A percentile compares a stretch with the other conserved stretches of the same genome.
Conservation (phyloP, 495 filamentous ascomycete species). For the Corynascus novoguineensis region DNA sequence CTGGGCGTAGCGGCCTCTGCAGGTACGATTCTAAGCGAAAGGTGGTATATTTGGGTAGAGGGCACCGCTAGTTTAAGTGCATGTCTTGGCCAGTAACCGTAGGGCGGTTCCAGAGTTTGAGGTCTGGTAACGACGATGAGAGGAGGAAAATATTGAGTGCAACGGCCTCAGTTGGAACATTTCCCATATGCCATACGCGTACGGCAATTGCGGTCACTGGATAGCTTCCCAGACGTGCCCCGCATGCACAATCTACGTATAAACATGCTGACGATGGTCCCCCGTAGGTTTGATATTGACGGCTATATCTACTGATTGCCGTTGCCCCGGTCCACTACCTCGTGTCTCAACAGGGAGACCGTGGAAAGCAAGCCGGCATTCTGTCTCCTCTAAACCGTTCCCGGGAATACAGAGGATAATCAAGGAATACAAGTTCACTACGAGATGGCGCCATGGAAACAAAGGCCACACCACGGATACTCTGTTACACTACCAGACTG, state of each 20-base stretch:
- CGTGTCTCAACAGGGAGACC: too few species aligned
- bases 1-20: background rate
- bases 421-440: too few species aligned
- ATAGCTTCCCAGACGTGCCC: conserved; percentile 7
- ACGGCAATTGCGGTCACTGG: background rate
- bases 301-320: conserved; percentile 15
- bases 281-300: conserved; percentile 18
- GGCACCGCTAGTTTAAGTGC: background rate
- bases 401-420: too few species aligned
- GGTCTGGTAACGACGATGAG: background rate
- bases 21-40: background rate
- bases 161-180: background rate
- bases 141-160: background rate
- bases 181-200: background rate
- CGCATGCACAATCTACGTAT: conserved; percentile 25
- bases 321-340: background rate
- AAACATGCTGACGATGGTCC: conserved; percentile 9
- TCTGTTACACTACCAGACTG: too few species aligned
- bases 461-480: background rate
- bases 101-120: background rate
- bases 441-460: background rate
- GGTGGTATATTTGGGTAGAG: background rate
- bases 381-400: too few species aligned
- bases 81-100: background rate
- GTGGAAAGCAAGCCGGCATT: too few species aligned